These are phyloP conservation scores for Yamadazyma scolyti DNA, from an alignment of 805 yeast genomes.

Conservation along the genomic window DNA sequence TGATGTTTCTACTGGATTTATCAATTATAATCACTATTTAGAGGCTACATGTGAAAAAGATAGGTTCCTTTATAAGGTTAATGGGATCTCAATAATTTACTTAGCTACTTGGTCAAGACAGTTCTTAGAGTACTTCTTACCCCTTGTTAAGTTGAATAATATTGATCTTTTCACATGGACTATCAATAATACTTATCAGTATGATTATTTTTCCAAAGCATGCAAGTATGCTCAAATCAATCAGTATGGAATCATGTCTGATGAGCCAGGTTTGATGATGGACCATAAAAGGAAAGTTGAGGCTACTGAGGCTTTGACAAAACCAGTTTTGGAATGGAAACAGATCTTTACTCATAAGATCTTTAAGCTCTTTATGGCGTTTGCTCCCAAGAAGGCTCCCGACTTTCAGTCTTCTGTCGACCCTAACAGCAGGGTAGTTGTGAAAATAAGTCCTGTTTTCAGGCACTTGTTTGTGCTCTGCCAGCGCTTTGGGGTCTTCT, in stretches of 20 bases:
- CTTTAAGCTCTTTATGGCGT: neutral
- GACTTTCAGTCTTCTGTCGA: conserved; percentile 3
- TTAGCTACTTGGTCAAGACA: conserved; percentile 34
- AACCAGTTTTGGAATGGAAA: conserved; percentile 1
- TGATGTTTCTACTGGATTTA: conserved; percentile 27
- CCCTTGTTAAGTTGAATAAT: conserved; percentile 27
- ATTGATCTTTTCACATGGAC: conserved; percentile 39
- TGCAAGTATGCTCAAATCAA: conserved; percentile 19
- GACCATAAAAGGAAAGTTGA: conserved; percentile 4
- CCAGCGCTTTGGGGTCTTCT: conserved; percentile 5
- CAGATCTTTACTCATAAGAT: conserved; percentile 3
- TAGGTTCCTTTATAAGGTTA: conserved; percentile 22
- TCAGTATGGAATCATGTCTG: conserved; percentile 36
- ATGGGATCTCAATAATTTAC: conserved; percentile 37
- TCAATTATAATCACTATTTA: conserved; percentile 34
- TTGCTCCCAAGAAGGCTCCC: neutral
- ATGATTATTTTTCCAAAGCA: conserved; percentile 25
- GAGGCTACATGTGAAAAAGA: conserved; percentile 18
- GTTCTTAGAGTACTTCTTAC: conserved; percentile 33
- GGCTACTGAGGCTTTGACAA: neutral
- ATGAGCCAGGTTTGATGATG: conserved; percentile 32
- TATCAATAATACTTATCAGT: conserved; percentile 31
- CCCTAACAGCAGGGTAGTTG: neutral
- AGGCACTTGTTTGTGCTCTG: conserved; percentile 1
- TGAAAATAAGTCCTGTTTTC: neutral